These are phyloP conservation scores for Ophiostoma piceae DNA, from an alignment of 2,329 filamentous ascomycete genomes.

Conservation along the genomic window DNA sequence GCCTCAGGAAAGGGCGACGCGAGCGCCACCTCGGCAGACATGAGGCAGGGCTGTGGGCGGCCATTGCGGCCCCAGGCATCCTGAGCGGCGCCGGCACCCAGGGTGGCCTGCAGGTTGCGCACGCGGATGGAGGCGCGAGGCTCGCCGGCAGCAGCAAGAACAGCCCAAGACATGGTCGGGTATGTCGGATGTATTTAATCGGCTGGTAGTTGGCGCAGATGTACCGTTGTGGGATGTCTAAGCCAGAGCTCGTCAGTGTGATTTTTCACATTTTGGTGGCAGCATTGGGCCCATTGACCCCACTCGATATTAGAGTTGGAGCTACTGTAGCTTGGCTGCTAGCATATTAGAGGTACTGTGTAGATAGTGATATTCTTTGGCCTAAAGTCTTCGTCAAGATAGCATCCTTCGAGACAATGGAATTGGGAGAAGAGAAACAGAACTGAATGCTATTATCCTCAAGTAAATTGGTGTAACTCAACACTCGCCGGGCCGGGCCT, in stretches of 20 bases:
- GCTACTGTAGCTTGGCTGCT: neutral
- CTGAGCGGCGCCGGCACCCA: conserved; percentile 38
- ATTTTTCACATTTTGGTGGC: neutral
- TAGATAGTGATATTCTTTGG: too few species aligned
- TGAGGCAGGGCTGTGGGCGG: conserved; percentile 55
- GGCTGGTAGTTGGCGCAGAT: neutral
- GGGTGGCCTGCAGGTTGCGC: conserved; percentile 54
- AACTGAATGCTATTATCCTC: neutral
- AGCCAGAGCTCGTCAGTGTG: neutral
- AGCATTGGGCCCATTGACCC: neutral
- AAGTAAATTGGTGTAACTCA: too few species aligned
- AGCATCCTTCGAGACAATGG: too few species aligned
- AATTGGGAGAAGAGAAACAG: too few species aligned
- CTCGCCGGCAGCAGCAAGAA: conserved; percentile 40
- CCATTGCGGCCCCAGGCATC: conserved; percentile 63
- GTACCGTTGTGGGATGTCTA: neutral
- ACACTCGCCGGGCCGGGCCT: too few species aligned
- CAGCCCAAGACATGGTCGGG: conserved; percentile 34
- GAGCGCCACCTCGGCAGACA: conserved; percentile 58
- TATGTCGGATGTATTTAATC: neutral
- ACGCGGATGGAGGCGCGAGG: conserved; percentile 54
- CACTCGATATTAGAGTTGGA: neutral
- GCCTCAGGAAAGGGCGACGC: conserved; percentile 47
- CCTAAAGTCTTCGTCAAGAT: too few species aligned
- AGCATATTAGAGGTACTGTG: neutral